A percentile compares a stretch with the other conserved stretches of the same genome.
phyloP scores from a whole-genome alignment of 108 stramenopile species.

The Nitzschia sp. region DNA sequence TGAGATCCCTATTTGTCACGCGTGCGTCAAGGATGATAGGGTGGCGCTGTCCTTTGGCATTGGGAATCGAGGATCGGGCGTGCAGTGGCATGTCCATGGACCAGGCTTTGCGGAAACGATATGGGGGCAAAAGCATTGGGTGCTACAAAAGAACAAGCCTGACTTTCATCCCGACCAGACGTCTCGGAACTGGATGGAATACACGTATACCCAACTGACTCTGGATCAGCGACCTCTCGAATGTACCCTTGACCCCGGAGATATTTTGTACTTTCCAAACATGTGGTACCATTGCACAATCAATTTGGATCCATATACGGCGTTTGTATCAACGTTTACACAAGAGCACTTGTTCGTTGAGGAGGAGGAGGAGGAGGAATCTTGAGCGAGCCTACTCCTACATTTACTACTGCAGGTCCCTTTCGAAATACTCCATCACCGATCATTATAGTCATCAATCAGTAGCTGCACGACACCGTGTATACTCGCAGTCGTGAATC shows the following conservation, averaged over 20 bases:
- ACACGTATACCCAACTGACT: slow-evolving; percentile 34
- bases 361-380: neutral
- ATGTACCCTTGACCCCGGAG: slow-evolving; percentile 78
- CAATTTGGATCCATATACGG: slow-evolving; percentile 86
- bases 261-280: slow-evolving; percentile 79
- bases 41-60: slow-evolving; percentile 80
- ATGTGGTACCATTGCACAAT: slow-evolving; percentile 90
- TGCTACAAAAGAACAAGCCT: slow-evolving; percentile 58
- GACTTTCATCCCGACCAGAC: slow-evolving; percentile 68
- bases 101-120: slow-evolving; percentile 78
- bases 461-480: too few relatives aligned
- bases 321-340: slow-evolving; percentile 89
- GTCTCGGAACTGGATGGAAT: slow-evolving; percentile 85
- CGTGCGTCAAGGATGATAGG: slow-evolving; percentile 46
- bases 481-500: too few relatives aligned
- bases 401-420: too few relatives aligned
- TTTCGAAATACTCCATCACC: too few relatives aligned
- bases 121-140: slow-evolving; percentile 76
- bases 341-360: slow-evolving; percentile 56
- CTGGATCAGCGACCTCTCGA: slow-evolving; percentile 56
- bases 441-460: too few relatives aligned
- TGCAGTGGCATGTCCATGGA: slow-evolving; percentile 87
- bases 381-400: too few relatives aligned
- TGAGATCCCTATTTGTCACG: slow-evolving; percentile 63
- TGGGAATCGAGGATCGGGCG: slow-evolving; percentile 80